phyloP scores from a whole-genome alignment of 331 rosid genomes.

The Cucumis variabilis region DNA sequence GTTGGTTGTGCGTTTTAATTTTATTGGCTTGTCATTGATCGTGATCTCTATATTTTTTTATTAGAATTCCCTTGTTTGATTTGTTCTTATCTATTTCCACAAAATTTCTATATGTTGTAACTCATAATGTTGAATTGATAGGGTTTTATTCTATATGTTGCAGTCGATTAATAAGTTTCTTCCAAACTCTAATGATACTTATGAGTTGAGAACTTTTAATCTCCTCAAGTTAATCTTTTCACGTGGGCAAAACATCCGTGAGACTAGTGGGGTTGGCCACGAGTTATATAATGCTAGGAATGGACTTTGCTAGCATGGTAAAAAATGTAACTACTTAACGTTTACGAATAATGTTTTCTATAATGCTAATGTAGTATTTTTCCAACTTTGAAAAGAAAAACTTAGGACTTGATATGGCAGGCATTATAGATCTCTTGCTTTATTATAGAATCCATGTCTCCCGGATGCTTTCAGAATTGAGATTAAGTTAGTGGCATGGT shows the following conservation, averaged over 20 bases:
- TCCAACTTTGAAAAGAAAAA: background rate
- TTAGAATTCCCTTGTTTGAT: background rate
- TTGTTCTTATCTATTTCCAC: background rate
- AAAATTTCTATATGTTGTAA: background rate
- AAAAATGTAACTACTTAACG: background rate
- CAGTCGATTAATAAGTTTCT: background rate
- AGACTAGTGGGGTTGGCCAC: background rate
- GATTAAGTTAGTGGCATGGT: too few species aligned
- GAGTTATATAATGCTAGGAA: background rate
- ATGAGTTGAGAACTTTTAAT: background rate
- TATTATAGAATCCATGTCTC: background rate
- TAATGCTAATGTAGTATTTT: background rate
- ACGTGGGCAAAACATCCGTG: background rate
- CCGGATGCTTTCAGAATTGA: too few species aligned
- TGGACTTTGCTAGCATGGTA: background rate
- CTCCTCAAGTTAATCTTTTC: background rate
- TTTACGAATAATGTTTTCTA: background rate
- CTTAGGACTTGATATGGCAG: background rate
- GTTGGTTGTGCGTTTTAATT: constrained; percentile 36
- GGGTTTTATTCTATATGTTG: constrained; percentile 2
- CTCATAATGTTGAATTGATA: background rate
- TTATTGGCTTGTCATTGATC: background rate
- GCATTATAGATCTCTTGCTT: constrained; percentile 11
- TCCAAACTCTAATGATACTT: background rate
- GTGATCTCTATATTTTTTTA: background rate